Conservation (phyloP, 1,284 basidiomycete species). For the Fomitopsis schrenkii region DNA sequence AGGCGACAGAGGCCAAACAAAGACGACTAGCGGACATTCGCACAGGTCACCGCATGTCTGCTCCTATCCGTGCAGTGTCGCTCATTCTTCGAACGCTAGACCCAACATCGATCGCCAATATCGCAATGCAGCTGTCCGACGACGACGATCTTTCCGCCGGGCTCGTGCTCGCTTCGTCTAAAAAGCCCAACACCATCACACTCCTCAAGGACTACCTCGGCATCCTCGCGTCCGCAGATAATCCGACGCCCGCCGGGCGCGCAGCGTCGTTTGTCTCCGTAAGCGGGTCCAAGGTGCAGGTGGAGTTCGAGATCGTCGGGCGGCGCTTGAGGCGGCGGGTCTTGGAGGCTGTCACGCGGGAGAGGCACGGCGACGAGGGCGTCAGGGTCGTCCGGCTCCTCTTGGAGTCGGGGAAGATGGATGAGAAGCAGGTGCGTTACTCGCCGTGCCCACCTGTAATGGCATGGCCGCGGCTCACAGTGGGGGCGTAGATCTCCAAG, state of each 20-base stretch:
- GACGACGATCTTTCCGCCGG: slow-evolving; percentile 53
- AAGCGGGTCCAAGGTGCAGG: slow-evolving; percentile 66
- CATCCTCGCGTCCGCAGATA: slow-evolving; percentile 75
- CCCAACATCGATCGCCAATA: slow-evolving; percentile 56
- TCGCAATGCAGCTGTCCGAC: slow-evolving; percentile 59
- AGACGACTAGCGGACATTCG: slow-evolving; percentile 54
- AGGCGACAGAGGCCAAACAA: slow-evolving; percentile 65
- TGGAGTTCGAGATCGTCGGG: slow-evolving; percentile 81
- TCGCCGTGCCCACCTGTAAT: background rate
- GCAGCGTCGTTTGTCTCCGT: slow-evolving; percentile 67
- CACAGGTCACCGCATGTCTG: slow-evolving; percentile 47
- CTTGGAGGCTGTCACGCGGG: slow-evolving; percentile 77
- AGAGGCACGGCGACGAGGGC: slow-evolving; percentile 83
- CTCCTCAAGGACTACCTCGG: slow-evolving; percentile 75
- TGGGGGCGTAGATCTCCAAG: slow-evolving; percentile 75
- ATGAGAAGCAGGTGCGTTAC: slow-evolving; percentile 83
- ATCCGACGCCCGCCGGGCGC: slow-evolving; percentile 67
- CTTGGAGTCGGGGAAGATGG: slow-evolving; percentile 88
- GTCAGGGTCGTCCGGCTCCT: slow-evolving; percentile 83
- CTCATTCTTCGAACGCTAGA: slow-evolving; percentile 34
- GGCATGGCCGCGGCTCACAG: background rate
- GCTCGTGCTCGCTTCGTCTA: slow-evolving; percentile 47
- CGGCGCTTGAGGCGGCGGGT: slow-evolving; percentile 69
- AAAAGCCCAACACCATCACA: slow-evolving; percentile 52
- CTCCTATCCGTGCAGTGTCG: background rate